These are phyloP conservation scores for Pezicula neosporulosa DNA, from an alignment of 2,329 filamentous ascomycete species.

Conservation along the genomic window DNA sequence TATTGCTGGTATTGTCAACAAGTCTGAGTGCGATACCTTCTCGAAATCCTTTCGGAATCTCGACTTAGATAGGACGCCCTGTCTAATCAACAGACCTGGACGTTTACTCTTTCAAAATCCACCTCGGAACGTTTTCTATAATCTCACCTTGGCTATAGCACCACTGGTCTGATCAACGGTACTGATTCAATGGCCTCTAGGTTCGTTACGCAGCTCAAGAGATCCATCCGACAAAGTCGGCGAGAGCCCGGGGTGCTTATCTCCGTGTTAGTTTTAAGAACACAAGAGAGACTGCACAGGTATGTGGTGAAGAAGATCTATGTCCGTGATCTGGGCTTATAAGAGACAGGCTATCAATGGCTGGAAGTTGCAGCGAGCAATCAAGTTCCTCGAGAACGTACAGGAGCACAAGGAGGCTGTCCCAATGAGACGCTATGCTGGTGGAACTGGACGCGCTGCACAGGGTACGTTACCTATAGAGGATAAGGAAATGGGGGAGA, in stretches of 20 bases:
- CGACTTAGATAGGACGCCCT: no score
- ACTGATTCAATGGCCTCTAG: conserved; percentile 38
- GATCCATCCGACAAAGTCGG: conserved; percentile 87
- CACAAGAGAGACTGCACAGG: conserved; percentile 96
- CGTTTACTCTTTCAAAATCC: no score
- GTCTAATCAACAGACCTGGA: no score
- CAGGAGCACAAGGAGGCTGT: conserved; percentile 95
- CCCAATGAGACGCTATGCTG: conserved; percentile 96
- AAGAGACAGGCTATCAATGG: conserved; percentile 77
- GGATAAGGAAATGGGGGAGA: background rate
- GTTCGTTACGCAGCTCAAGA: conserved; percentile 95
- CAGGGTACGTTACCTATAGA: conserved; percentile 73
- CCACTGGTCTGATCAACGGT: no score
- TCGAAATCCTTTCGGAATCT: no score
- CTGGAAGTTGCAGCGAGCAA: conserved; percentile 92
- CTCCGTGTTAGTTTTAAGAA: conserved; percentile 99
- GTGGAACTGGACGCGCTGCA: conserved; percentile 90
- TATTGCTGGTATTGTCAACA: no score
- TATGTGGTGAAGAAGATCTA: background rate
- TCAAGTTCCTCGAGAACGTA: conserved; percentile 98
- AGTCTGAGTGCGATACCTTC: no score
- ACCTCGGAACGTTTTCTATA: no score
- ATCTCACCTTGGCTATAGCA: no score
- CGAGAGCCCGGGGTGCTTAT: conserved; percentile 97
- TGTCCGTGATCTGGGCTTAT: no score